phyloP scores from a whole-genome alignment of 225 moss, liverwort and hornwort genomes.

The Anthoceros angustus region DNA sequence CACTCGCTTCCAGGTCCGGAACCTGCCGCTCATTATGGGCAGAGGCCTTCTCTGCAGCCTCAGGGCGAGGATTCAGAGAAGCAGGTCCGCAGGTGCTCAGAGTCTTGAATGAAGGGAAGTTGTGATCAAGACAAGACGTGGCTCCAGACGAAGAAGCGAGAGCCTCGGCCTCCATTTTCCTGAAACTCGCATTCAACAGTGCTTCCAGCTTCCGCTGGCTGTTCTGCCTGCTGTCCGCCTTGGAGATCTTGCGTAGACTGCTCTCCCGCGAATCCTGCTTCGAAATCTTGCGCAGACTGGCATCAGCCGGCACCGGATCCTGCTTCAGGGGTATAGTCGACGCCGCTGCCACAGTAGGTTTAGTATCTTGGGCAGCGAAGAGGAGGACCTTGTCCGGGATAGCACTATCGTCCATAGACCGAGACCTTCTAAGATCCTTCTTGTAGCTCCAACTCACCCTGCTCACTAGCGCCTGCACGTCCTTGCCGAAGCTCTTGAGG shows the following conservation, averaged over 20 bases:
- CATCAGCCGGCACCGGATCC: background rate
- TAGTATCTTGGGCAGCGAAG: background rate
- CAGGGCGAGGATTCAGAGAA: background rate
- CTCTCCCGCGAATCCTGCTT: background rate
- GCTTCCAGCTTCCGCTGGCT: background rate
- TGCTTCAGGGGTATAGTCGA: background rate
- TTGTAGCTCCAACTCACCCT: background rate
- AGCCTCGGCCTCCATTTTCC: background rate
- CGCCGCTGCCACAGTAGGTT: background rate
- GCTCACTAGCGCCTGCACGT: background rate
- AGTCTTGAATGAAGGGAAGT: slow-evolving; percentile 2
- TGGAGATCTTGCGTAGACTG: background rate
- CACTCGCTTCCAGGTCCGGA: background rate
- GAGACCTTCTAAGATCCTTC: background rate
- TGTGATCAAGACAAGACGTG: background rate
- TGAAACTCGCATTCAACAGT: background rate
- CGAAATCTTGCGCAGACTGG: background rate
- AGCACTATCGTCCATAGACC: background rate
- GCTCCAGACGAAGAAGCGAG: background rate
- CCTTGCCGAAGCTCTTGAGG: background rate
- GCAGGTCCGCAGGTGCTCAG: background rate
- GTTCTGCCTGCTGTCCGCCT: background rate
- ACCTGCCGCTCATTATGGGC: background rate
- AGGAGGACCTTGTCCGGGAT: background rate
- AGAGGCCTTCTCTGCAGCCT: background rate